phyloP scores from a whole-genome alignment of 1,139 yeast species.

The Diutina sp. region DNA sequence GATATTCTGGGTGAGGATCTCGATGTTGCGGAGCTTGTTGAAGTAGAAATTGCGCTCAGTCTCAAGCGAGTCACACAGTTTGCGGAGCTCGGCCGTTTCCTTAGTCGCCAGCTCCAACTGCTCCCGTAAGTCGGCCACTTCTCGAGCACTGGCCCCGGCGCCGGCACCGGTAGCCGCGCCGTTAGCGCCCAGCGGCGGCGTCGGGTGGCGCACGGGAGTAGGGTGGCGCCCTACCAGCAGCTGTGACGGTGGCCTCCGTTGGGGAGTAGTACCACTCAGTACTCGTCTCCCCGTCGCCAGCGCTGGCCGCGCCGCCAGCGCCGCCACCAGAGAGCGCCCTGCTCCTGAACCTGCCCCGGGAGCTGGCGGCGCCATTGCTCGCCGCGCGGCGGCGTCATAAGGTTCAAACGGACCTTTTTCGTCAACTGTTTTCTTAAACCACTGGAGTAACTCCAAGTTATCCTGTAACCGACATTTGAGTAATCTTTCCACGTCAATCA shows the following conservation, averaged over 20 bases:
- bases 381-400: conserved; percentile 47
- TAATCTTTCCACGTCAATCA: conserved; percentile 69
- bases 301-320: conserved; percentile 4
- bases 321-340: background rate
- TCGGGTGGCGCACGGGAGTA: conserved; percentile 8
- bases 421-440: conserved; percentile 78
- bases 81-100: conserved; percentile 40
- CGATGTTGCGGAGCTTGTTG: conserved; percentile 80
- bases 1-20: conserved; percentile 60
- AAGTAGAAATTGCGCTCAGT: conserved; percentile 85
- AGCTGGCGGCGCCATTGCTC: conserved; percentile 6
- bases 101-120: conserved; percentile 29
- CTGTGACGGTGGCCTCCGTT: conserved; percentile 3
- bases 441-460: conserved; percentile 84
- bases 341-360: background rate
- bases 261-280: conserved; percentile 3
- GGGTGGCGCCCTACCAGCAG: conserved; percentile 3
- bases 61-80: conserved; percentile 46
- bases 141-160: conserved; percentile 5
- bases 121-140: conserved; percentile 9
- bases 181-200: conserved; percentile 6
- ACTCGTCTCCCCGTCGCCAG: conserved; percentile 5
- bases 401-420: conserved; percentile 47
- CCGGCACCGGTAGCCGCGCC: conserved; percentile 6
- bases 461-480: conserved; percentile 88